phyloP scores from a whole-genome alignment of 108 stramenopile genomes.

The Aureococcus anophagefferens region DNA sequence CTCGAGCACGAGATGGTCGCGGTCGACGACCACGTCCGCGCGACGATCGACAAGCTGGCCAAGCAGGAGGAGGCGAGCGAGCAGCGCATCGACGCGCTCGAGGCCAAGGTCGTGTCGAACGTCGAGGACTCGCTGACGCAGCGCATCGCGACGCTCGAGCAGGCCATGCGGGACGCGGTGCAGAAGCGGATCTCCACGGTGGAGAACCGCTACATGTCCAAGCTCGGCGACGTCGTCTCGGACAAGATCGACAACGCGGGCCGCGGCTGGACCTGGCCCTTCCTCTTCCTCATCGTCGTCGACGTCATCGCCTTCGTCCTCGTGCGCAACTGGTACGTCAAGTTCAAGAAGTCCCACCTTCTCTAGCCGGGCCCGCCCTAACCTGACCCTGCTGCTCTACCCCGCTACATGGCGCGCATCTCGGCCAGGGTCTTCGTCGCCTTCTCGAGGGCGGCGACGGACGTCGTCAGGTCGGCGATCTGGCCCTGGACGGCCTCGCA shows the following conservation, averaged over 20 bases:
- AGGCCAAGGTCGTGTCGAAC: background rate
- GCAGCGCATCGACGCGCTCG: constrained; percentile 12
- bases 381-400: too few relatives aligned
- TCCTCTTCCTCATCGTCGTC: constrained; percentile 5
- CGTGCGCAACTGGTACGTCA: constrained; percentile 1
- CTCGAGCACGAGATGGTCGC: constrained; percentile 28
- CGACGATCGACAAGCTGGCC: constrained; percentile 24
- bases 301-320: background rate
- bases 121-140: background rate
- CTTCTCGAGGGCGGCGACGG: too few relatives aligned
- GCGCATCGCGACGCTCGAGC: background rate
- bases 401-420: too few relatives aligned
- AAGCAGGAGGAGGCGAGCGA: constrained; percentile 19
- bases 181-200: background rate
- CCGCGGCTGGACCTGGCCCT: constrained; percentile 6
- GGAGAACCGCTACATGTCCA: background rate
- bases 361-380: background rate
- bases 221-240: background rate
- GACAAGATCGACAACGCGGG: background rate
- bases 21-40: constrained; percentile 13
- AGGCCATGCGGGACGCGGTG: background rate
- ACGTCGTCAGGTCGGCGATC: too few relatives aligned
- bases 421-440: too few relatives aligned
- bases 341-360: constrained; percentile 12
- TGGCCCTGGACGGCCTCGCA: too few relatives aligned